Evolutionary conservation across 176 grass and related monocot species (phyloP).

Genomic region (Hyparrhenia diplandra): DNA sequence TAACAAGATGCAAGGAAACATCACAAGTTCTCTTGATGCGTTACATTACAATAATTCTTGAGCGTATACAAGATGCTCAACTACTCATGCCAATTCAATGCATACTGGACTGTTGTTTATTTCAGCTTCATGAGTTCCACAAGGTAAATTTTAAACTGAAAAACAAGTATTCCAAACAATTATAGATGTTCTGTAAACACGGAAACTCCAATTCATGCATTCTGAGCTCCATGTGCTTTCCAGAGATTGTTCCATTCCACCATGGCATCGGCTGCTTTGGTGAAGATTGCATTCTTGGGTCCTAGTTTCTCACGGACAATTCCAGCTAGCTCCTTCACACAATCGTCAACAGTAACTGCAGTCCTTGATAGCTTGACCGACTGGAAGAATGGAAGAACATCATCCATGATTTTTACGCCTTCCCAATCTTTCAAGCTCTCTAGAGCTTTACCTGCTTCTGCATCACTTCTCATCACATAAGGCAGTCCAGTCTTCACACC

Average conservation of each 20-base stretch:
- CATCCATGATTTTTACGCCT: conserved; percentile 83
- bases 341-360: conserved; percentile 55
- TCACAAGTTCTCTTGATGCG: neutral
- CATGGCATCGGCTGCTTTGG: conserved; percentile 68
- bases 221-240: conserved; percentile 54
- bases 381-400: conserved; percentile 74
- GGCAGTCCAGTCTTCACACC: conserved; percentile 88
- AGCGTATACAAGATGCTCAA: neutral
- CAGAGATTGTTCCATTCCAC: conserved; percentile 81
- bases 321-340: conserved; percentile 65
- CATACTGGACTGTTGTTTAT: conserved; percentile 32
- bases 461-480: conserved; percentile 76
- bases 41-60: neutral
- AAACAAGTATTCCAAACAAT: conserved; percentile 10
- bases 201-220: conserved; percentile 17
- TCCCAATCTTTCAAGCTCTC: conserved; percentile 90
- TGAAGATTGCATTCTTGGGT: conserved; percentile 48
- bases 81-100: neutral
- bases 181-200: neutral
- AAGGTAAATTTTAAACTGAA: conserved; percentile 16
- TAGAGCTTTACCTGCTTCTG: conserved; percentile 48
- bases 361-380: conserved; percentile 39
- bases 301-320: conserved; percentile 63
- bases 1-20: neutral
- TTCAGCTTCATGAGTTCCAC: conserved; percentile 25